Evolutionary conservation across 2,329 filamentous ascomycete genomes (phyloP), one percentile per base, ranked within the genome.

Genomic region (Fusarium lateritium): DNA sequence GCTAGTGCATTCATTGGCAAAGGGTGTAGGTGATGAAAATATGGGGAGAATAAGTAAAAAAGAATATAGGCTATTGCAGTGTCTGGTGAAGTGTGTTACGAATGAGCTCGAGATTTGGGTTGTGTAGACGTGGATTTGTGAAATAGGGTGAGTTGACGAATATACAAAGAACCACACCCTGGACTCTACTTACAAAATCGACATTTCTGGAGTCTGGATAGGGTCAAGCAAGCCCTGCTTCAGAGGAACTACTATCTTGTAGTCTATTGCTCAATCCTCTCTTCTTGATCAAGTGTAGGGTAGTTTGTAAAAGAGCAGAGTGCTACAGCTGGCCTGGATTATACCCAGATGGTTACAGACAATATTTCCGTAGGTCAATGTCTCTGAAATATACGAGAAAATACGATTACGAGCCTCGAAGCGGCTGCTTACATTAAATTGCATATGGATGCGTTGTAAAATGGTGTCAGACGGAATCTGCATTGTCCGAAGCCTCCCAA

Each of bases 371-470:
- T 21, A 11, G n/a, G 21, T 43, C 6, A n/a, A 39, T n/a, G 36
- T 36, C 44, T 47, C 34, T 31, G 28, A 13, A 31, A 45, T 51
- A n/a, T 46, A 6, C 26, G 26, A 31, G 22, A 50, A 26, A 67
- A 67, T 53, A 68, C 52, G 62, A 65, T 60, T 65, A 65, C 54
- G 62, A 65, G 46, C 13, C 38, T 38, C 13, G 6, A 13, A 39
- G 34, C 33, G 34, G 44, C 21, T 38, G 9, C 57, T 19, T 22
- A 53, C 26, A 46, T 26, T 34, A 56, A 42, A 44, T 46, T 57
- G 45, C 65, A 58, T 51, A 31, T 31, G 28, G 28, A 31, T 31
- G 10, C 28, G 13, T 31, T 7, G 11, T 21, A 22, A 34, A 40
- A 49, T 56, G 19, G 26, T 56, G 65, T 56, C 51, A 65, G 60